Base-by-base conservation (phyloP, 2,329 filamentous ascomycete genomes). In the Aspergillus vadensis region DNA sequence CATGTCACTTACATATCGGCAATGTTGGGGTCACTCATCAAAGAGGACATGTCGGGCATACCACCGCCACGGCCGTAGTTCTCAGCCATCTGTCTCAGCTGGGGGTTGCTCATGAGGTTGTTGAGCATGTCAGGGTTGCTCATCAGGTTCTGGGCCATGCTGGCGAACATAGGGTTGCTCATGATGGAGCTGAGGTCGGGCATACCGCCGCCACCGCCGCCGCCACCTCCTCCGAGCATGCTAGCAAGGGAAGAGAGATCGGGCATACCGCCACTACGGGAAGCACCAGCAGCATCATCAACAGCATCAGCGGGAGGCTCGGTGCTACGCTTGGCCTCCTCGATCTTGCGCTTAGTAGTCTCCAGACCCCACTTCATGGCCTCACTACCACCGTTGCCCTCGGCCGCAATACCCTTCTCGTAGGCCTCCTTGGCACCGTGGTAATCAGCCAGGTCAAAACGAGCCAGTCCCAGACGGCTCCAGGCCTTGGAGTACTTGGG, bases 341-440 rank as follows among this genome's bases (percentile, higher is more conserved):
- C 91, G 49, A 96, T 89, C 70, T 91, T 87, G 71, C 87, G 88
- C 84, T 91, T 95, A 56, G 93, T 94, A 15, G 95, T 98, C 85
- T 98, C 93, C 74, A 86, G 95, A 19, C 95, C 95, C 80, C 94
- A 96, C 83, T 92, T 94, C 95, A 98, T 98, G 62, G 94, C 92
- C 15, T 98, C 93, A 68, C 91, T 96, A 63, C 95, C 95, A 57
- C 95, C 95, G 73, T 88, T 95, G 55, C 95, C 94, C 79, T 99
- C 95, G 65, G 92, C 86, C 75, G 97, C 91, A 73, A 99, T 98
- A 56, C 95, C 95, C 76, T 91, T 86, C 78, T 89, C 82, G 80
- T 99, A 99, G 17, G 95, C 95, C 70, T 98, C 93, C 89, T 97
- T 96, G 65, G 91, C 89, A 53, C 92, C 95, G 79, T 89, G 88